phyloP scores from a whole-genome alignment of 2,329 filamentous ascomycete species.

The Aaosphaeria arxii region DNA sequence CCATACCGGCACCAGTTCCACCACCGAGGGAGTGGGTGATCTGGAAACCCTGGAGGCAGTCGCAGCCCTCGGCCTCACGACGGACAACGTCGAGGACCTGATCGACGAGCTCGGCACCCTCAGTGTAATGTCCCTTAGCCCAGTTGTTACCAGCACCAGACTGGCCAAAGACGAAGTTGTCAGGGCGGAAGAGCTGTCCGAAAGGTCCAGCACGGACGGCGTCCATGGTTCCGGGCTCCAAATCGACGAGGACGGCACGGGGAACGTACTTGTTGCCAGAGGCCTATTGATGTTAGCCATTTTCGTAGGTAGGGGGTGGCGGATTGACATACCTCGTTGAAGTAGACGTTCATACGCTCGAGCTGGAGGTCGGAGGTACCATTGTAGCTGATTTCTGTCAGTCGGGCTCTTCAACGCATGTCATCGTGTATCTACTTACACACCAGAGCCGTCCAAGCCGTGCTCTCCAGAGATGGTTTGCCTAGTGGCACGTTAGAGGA shows the following conservation, averaged over 20 bases:
- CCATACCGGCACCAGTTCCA: slow-evolving; percentile 99
- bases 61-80: slow-evolving; percentile 96
- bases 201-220: slow-evolving; percentile 97
- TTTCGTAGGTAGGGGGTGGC: slow-evolving; percentile 3
- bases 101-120: slow-evolving; percentile 98
- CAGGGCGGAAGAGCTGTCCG: slow-evolving; percentile 97
- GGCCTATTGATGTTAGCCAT: slow-evolving; percentile 56
- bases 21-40: slow-evolving; percentile 99
- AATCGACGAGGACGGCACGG: slow-evolving; percentile 97
- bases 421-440: slow-evolving; percentile 59
- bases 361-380: slow-evolving; percentile 98
- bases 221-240: slow-evolving; percentile 99
- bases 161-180: slow-evolving; percentile 99
- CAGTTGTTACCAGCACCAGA: slow-evolving; percentile 99
- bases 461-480: slow-evolving; percentile 67
- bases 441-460: slow-evolving; percentile 94
- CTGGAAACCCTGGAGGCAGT: slow-evolving; percentile 99
- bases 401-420: background rate
- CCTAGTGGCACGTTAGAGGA: slow-evolving; percentile 25
- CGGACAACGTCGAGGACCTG: slow-evolving; percentile 97
- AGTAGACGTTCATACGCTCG: slow-evolving; percentile 99
- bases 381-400: slow-evolving; percentile 69
- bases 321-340: slow-evolving; percentile 71
- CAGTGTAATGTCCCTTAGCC: slow-evolving; percentile 99
- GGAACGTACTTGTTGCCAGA: slow-evolving; percentile 99